A percentile compares a stretch with the other conserved stretches of the same genome.
These are phyloP conservation scores for Yamadazyma atlantica DNA, from an alignment of 1,139 yeast genomes.

Conservation along the genomic window DNA sequence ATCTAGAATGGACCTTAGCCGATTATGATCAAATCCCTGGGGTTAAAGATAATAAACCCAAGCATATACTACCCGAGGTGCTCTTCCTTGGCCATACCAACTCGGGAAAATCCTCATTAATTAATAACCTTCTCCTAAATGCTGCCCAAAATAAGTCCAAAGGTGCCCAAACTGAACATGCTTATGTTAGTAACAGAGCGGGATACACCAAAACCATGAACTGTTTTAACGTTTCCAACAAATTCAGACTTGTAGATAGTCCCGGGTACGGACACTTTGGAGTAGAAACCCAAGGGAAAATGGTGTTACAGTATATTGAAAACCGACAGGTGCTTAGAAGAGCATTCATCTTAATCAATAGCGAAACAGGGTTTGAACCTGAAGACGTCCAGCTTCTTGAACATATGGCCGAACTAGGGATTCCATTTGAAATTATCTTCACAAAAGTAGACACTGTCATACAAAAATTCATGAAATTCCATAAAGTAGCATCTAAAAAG, in stretches of 20 bases:
- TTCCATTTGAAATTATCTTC: conserved; percentile 70
- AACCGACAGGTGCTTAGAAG: conserved; percentile 53
- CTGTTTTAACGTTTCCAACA: conserved; percentile 65
- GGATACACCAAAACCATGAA: conserved; percentile 80
- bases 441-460: conserved; percentile 69
- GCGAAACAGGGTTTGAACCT: conserved; percentile 53
- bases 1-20: conserved; percentile 61
- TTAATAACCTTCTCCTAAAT: conserved; percentile 52
- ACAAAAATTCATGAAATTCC: conserved; percentile 18
- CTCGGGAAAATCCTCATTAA: conserved; percentile 78
- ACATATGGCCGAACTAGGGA: conserved; percentile 51
- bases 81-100: conserved; percentile 77
- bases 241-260: conserved; percentile 68
- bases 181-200: conserved; percentile 58
- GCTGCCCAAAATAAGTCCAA: conserved; percentile 14
- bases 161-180: conserved; percentile 38
- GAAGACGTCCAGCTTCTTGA: conserved; percentile 57
- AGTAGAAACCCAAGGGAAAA: conserved; percentile 61
- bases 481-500: conserved; percentile 5
- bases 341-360: conserved; percentile 62
- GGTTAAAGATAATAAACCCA: conserved; percentile 31
- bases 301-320: conserved; percentile 60
- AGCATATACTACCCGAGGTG: conserved; percentile 57
- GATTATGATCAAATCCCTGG: conserved; percentile 58
- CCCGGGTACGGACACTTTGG: conserved; percentile 85